These are phyloP conservation scores for Yamadazyma membranifaciens DNA, from an alignment of 1,139 yeast genomes.

Conservation along the genomic window DNA sequence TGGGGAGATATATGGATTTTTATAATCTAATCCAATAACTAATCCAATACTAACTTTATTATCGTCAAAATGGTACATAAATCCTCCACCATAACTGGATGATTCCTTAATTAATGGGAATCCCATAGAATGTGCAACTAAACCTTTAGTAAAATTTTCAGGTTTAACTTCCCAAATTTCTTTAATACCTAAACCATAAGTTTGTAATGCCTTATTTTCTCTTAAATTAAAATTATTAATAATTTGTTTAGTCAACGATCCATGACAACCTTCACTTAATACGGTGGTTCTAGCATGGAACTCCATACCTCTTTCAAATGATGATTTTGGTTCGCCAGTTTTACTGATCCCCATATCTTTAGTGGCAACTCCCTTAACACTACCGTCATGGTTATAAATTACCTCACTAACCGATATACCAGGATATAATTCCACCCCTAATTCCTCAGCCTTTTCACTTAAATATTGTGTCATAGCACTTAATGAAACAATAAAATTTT, in stretches of 20 bases:
- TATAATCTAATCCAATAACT: constrained; percentile 89
- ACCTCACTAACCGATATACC: constrained; percentile 88
- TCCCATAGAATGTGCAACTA: constrained; percentile 86
- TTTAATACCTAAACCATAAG: constrained; percentile 92
- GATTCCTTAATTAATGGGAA: constrained; percentile 62
- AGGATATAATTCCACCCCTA: constrained; percentile 93
- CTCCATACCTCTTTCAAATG: constrained; percentile 95
- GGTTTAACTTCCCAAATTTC: constrained; percentile 97
- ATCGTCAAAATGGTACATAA: constrained; percentile 95
- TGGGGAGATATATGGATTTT: constrained; percentile 92
- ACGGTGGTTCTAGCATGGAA: constrained; percentile 87
- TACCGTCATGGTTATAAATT: constrained; percentile 55
- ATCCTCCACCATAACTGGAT: constrained; percentile 91
- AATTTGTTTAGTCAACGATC: constrained; percentile 79
- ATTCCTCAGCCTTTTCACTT: constrained; percentile 84
- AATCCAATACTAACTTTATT: constrained; percentile 86
- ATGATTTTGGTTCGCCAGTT: constrained; percentile 70
- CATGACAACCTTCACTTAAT: constrained; percentile 96
- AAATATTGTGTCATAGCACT: constrained; percentile 79
- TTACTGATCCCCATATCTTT: constrained; percentile 84
- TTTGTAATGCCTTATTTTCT: constrained; percentile 68
- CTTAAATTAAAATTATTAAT: constrained; percentile 69
- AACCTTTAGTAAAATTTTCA: constrained; percentile 76
- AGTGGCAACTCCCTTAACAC: constrained; percentile 87
- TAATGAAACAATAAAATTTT: constrained; percentile 81